Base-by-base conservation (phyloP, 169 alveolate genomes). In the Plasmodium billcollinsi region DNA sequence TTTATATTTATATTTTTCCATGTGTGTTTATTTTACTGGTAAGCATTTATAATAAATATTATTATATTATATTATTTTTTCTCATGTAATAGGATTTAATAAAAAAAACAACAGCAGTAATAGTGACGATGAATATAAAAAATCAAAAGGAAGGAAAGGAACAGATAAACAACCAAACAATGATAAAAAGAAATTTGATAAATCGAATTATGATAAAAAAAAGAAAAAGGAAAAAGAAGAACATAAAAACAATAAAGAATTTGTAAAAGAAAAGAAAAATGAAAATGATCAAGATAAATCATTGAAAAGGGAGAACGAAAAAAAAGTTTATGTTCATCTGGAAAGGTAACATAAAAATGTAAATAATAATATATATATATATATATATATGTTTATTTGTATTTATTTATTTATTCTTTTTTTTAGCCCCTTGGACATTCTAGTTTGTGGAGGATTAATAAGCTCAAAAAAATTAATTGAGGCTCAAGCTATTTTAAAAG, bases 401-500 rank as follows among this genome's bases (percentile, higher is more conserved):
- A 18, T 54, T 15, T 6, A 4, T 20, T 11, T 56, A 21, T 73
- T n/a, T 43, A 43, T 63, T 29, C 20, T n/a, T 56, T 83, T 58
- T 80, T 63, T 47, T 56, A 90, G 94, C 70, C 92, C 94, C 7
- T 56, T 90, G 15, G 62, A 92, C 20, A 75, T 90, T 3, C 69
- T 83, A 39, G 58, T 83, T 20, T 90, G 94, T 52, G 92, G 91
- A 6, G 94, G 94, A 65, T 54, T 67, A 67, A 70, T 90, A 61
- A 83, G 91, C 63, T 89, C 91, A 24, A 88, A 88, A 45, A 78
- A 89, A 29, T 85, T 90, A 26, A 83, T 90, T 67, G 93, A 90
- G 47, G 88, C 88, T 47, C 88, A 76, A 47, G 58, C 88, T 26
- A 69, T 65, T 72, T 47, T 83, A 54, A 83, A 69, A 65, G 91